Evolutionary conservation across 192 early-diverging fungal species (phyloP).

Genomic region (Gaertneriomyces sp.): DNA sequence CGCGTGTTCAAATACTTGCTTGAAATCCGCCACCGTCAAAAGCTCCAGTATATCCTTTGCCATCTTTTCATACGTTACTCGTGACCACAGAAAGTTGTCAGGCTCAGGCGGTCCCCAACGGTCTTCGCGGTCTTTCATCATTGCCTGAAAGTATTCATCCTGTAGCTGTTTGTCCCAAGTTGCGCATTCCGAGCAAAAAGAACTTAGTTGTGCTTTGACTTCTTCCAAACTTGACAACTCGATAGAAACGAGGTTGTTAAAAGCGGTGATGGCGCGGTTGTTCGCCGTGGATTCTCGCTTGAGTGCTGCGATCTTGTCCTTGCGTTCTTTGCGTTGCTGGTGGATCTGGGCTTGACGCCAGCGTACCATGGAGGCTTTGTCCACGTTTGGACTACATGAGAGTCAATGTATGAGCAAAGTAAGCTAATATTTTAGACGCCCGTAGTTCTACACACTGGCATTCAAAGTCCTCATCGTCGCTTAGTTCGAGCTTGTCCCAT

Average conservation of each 20-base stretch:
- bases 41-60: neutral
- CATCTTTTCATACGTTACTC: conserved; percentile 16
- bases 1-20: neutral
- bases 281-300: conserved; percentile 30
- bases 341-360: conserved; percentile 90
- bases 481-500: conserved; percentile 95
- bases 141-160: neutral
- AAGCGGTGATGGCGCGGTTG: conserved; percentile 20
- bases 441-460: conserved; percentile 40
- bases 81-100: conserved; percentile 30
- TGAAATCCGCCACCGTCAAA: neutral
- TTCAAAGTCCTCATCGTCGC: conserved; percentile 96
- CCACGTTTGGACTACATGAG: conserved; percentile 73
- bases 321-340: conserved; percentile 74
- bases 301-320: conserved; percentile 54
- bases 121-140: conserved; percentile 23
- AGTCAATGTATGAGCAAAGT: neutral
- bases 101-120: conserved; percentile 35
- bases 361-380: conserved; percentile 80
- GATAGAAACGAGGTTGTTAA: conserved; percentile 7
- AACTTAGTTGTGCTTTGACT: no score
- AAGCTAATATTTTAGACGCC: neutral
- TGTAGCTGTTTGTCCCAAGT: neutral
- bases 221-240: no score
- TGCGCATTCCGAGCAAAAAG: no score